Base-by-base conservation (phyloP, 2,329 filamentous ascomycete species). In the Diaporthe sp. region DNA sequence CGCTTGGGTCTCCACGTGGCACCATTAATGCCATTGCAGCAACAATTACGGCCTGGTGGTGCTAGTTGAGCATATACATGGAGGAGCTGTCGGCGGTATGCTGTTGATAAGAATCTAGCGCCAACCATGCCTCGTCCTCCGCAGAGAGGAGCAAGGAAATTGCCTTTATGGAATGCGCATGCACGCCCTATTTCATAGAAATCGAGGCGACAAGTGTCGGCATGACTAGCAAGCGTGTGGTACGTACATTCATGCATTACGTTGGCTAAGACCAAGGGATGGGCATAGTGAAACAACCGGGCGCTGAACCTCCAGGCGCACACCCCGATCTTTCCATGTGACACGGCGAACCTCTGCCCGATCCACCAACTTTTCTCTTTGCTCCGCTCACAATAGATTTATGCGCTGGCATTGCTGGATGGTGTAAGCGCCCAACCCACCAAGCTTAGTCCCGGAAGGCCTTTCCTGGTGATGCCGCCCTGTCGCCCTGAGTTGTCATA, bases 201-300 rank as follows among this genome's bases (percentile, higher is more conserved):
- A 55, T 55, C 65, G 65, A 69, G 65, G 65, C 65, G 65, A 69
- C 46, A 69, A 69, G 65, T 42, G 49, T 55, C 46, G 65, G 65
- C 65, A 69, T 75, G 74, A 68, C 74, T 75, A 73, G 68, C 59
- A 44, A 68, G 58, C 65, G 59, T 51, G 51, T 31, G 57, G 39
- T 46, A 58, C 65, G 65, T 69, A 69, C 49, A 59, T 73, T 75
- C 59, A 75, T 75, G 74, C 69, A 57, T 58, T 51, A 65, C 49
- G 51, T 67, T 62, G 49, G 69, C 44, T 61, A 72, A 68, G 69
- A 46, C 67, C 42, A 59, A 65, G 68, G 49, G 58, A 57, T 25
- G 34, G 31, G 5, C 51, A 39, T 73, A 49, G 59, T 73, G 72
- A 73, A 73, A 73, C 72, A 73, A 67, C 72, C 49, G 72, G 72